Base-by-base conservation (phyloP, 2,329 filamentous ascomycete genomes). In the Kalmusia sp. region DNA sequence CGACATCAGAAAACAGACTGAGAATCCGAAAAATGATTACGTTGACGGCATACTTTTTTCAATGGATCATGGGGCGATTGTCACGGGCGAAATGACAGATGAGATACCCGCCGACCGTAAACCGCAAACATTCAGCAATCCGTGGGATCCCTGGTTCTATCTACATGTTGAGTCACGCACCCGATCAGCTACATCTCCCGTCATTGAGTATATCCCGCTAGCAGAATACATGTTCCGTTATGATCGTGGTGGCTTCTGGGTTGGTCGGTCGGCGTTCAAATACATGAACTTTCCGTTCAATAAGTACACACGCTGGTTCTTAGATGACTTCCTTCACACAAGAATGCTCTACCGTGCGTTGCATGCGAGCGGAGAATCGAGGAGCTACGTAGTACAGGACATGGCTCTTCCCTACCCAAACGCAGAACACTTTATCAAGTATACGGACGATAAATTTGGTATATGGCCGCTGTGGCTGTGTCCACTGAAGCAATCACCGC, bases 141-240 rank as follows among this genome's bases (percentile, higher is more conserved):
- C 76, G 9, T 73, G 72, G 63, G 80, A 82, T 59, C 77, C 77
- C 1, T 82, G 80, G 80, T 82, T 80, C 63, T 82, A 82, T 55
- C 69, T 81, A 1, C 78, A 82, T 55, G 70, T 71, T n/a, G 68
- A 76, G 73, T 75, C 49, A 69, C 73, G 44, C 70, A 77, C 47
- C 60, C 75, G 25, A 54, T 4, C 62, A 55, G 59, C 70, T 2
- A 49, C 54, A 14, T 58, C 72, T 14, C 70, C 72, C 2, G 70
- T 78, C 2, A 61, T 70, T 49, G 86, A 89, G 52, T 83, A 82
- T 51, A 80, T 90, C 1, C 86, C 86, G 0, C 61, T 90, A 0
- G 74, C 75, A 2, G 87, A 90, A 64, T 90, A 90, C 70, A 82
- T 90, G 54, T 90, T 90, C 72, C 83, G 87, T 14, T 90, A 88